Conservation (phyloP, 495 filamentous ascomycete species). For the Aspergillus affinis region DNA sequence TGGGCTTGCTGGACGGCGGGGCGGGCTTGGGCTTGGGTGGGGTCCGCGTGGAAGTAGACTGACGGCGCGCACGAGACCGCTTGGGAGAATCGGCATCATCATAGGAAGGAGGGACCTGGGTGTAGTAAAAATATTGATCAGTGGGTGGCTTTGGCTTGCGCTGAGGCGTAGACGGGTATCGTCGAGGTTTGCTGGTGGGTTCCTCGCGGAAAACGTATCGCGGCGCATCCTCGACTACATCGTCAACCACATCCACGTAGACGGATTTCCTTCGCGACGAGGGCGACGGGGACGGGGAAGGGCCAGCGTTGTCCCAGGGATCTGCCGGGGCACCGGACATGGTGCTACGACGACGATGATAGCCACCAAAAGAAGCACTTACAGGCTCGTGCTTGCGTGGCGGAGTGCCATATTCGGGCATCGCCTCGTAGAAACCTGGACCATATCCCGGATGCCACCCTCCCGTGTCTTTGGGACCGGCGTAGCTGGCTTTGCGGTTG, state of each 20-base stretch:
- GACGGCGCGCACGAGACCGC: slow-evolving; percentile 45
- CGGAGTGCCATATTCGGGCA: slow-evolving; percentile 49
- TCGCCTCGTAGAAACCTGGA: slow-evolving; percentile 41
- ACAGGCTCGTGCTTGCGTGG: slow-evolving; percentile 57
- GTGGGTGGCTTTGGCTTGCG: slow-evolving; percentile 51
- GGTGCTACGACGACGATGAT: slow-evolving; percentile 38
- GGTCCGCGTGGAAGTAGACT: slow-evolving; percentile 50
- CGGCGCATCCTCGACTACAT: slow-evolving; percentile 47
- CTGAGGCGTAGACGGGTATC: slow-evolving; percentile 35
- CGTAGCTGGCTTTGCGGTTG: slow-evolving; percentile 48
- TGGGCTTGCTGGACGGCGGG: slow-evolving; percentile 39
- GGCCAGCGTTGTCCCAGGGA: slow-evolving; percentile 39
- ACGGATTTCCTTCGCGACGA: slow-evolving; percentile 50
- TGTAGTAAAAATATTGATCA: slow-evolving; percentile 54
- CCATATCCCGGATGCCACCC: slow-evolving; percentile 43
- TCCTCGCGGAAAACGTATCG: slow-evolving; percentile 26
- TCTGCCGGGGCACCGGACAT: slow-evolving; percentile 39
- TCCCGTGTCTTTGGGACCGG: slow-evolving; percentile 39
- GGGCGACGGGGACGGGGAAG: slow-evolving; percentile 38
- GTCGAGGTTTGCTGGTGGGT: slow-evolving; percentile 31
- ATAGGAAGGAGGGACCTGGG: slow-evolving; percentile 48
- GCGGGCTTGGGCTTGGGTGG: slow-evolving; percentile 46
- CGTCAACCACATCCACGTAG: slow-evolving; percentile 56
- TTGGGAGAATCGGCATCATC: slow-evolving; percentile 46
- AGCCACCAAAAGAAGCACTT: slow-evolving; percentile 54